Conservation (phyloP, 1,284 basidiomycete species). For the Xerocomus nothofagi region DNA sequence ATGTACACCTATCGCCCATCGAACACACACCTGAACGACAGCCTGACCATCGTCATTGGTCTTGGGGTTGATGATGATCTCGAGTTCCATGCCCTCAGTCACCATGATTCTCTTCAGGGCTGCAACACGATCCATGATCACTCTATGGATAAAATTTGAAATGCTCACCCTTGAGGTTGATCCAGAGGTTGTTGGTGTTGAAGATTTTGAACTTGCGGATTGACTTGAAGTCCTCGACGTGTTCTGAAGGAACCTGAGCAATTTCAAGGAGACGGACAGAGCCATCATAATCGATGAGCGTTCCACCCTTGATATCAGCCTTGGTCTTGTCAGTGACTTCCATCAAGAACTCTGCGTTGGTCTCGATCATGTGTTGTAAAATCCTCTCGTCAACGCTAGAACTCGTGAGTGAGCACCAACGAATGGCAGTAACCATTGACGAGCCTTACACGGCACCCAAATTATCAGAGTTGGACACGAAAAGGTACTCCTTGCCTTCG, state of each 20-base stretch:
- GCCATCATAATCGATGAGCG: slow-evolving; percentile 96
- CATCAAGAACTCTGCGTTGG: slow-evolving; percentile 91
- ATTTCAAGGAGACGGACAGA: slow-evolving; percentile 95
- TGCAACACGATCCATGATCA: slow-evolving; percentile 22
- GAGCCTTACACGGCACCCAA: slow-evolving; percentile 89
- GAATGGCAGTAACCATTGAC: slow-evolving; percentile 25
- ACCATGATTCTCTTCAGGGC: slow-evolving; percentile 96
- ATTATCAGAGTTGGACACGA: slow-evolving; percentile 99
- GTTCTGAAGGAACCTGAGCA: slow-evolving; percentile 97
- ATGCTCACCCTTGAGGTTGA: slow-evolving; percentile 75
- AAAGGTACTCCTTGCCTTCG: slow-evolving; percentile 98
- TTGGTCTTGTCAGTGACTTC: slow-evolving; percentile 99
- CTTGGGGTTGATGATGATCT: slow-evolving; percentile 97
- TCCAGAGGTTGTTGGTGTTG: slow-evolving; percentile 99
- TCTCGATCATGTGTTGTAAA: slow-evolving; percentile 89
- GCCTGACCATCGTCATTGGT: slow-evolving; percentile 84
- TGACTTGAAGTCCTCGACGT: slow-evolving; percentile 98
- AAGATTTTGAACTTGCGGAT: slow-evolving; percentile 94
- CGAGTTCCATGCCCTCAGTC: slow-evolving; percentile 86
- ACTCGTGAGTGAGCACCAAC: slow-evolving; percentile 9
- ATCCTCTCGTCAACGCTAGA: slow-evolving; percentile 77
- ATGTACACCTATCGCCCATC: neutral
- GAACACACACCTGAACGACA: slow-evolving; percentile 60
- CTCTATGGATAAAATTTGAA: neutral
- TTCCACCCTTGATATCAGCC: slow-evolving; percentile 99